Percentiles rank a stretch among this genome's conserved stretches.
Evolutionary conservation across 345 rosid species (phyloP).

Genomic region (Corymbia maculata): DNA sequence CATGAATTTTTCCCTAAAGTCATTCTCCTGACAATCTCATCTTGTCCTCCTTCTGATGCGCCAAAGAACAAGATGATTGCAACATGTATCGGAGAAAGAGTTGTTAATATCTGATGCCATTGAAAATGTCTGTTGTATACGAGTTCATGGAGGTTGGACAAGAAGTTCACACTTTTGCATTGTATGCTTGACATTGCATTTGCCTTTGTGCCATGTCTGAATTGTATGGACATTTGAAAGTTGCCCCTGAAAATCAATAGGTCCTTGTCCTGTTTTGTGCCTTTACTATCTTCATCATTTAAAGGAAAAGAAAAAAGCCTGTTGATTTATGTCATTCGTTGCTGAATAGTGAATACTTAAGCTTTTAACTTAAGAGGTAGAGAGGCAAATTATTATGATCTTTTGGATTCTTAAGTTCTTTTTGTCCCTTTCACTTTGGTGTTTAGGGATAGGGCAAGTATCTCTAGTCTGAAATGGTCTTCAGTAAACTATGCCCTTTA

Average conservation of each 20-base stretch:
- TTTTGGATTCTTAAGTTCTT: background rate
- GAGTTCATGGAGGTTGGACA: background rate
- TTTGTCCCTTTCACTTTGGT: background rate
- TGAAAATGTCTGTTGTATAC: background rate
- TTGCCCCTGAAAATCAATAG: background rate
- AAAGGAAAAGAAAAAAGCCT: background rate
- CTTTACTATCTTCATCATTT: background rate
- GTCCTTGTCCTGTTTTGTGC: background rate
- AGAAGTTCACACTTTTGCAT: background rate
- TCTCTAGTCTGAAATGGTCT: background rate
- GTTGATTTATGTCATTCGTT: background rate
- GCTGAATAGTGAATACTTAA: background rate
- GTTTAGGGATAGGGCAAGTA: background rate
- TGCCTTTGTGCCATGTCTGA: background rate
- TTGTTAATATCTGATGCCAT: background rate
- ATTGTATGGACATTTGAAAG: background rate
- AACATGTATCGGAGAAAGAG: background rate
- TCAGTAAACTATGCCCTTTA: background rate
- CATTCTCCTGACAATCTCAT: background rate
- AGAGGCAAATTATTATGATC: background rate
- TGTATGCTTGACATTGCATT: background rate
- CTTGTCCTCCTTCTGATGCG: background rate
- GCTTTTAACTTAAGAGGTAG: background rate
- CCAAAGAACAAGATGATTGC: background rate
- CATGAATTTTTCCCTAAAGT: background rate